Base-by-base conservation (phyloP, 345 rosid species). In the Eucalyptus tenuipes region DNA sequence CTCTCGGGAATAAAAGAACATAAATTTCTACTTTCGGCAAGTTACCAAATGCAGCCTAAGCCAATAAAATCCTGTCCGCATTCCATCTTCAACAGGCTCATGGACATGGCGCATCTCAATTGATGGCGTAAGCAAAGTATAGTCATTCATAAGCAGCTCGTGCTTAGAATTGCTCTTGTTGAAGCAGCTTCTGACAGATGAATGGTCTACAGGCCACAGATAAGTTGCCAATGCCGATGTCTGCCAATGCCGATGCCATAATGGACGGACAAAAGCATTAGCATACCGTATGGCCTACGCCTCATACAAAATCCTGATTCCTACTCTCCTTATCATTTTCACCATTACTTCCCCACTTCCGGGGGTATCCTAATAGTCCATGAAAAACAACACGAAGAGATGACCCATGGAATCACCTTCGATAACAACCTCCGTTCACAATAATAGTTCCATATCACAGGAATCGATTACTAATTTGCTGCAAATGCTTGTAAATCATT, bases 1-100 rank as follows among this genome's bases (percentile, higher is more conserved):
- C 49, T 48, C 2, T 4, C 5, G 49, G 0, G 1, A 48, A 48
- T 5, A 12, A 48, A 48, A 48, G 0, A 48, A 48, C 12, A 45
- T 3, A 45, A 45, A 45, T 45, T 45, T 45, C 11, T 45, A 45
- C 48, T 45, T 45, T 10, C 12, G 1, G 57, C 25, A 52, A 52
- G 24, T 17, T 5, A 18, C 55, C 24, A 52, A 18, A 52, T 2
- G 57, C 57, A 52, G 25, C 25, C 57, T 40, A 40, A 20, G 29
- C 84, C 84, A 40, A 42, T 75, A 37, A 75, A 20, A 40, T 40
- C 47, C 47, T 3, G 14, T 20, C 27, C 13, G 4, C 10, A 71
- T 71, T 71, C 40, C 24, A 31, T 66, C 42, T 66, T 66, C 10
- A 31, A 7, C 80, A 17, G 81, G 25, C 25, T 71, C 80, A 33